Evolutionary conservation across 2,329 filamentous ascomycete genomes (phyloP).

Genomic region (Magnaporthiopsis rhizophila): DNA sequence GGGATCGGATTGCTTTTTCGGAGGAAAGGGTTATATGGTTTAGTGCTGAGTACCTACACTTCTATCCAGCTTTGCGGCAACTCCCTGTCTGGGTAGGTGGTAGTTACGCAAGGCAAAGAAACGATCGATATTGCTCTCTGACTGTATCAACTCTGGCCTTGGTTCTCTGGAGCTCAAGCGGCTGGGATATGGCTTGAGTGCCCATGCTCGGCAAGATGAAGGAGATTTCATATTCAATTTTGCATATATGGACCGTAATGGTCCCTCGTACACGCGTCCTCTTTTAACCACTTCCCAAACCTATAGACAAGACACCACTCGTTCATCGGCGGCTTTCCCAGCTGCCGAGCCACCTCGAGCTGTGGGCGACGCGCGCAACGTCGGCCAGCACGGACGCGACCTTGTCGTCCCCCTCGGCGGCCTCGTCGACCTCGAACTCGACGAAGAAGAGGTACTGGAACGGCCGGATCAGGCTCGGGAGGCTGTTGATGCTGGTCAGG

Average conservation of each 20-base stretch:
- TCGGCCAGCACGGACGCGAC: slow-evolving; percentile 54
- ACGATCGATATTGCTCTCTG: neutral
- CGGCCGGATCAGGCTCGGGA: slow-evolving; percentile 64
- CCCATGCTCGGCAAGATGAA: neutral
- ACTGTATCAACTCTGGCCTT: neutral
- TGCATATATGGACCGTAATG: neutral
- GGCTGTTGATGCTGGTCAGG: slow-evolving; percentile 81
- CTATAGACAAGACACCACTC: neutral
- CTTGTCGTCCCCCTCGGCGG: slow-evolving; percentile 18
- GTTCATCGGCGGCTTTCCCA: slow-evolving; percentile 39
- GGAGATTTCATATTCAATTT: neutral
- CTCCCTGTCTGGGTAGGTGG: neutral
- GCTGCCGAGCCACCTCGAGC: slow-evolving; percentile 62
- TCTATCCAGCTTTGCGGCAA: neutral
- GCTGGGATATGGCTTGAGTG: neutral
- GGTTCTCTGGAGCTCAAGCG: neutral
- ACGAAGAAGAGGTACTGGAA: slow-evolving; percentile 97
- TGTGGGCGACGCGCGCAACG: slow-evolving; percentile 49
- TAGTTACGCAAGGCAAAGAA: neutral
- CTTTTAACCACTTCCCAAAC: neutral
- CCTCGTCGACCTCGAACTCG: slow-evolving; percentile 65
- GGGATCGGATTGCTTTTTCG: neutral
- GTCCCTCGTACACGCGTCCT: neutral
- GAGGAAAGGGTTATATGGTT: neutral
- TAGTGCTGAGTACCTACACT: neutral